These are phyloP conservation scores for Xylariaceae sp. DNA, from an alignment of 2,329 filamentous ascomycete genomes.

Conservation along the genomic window DNA sequence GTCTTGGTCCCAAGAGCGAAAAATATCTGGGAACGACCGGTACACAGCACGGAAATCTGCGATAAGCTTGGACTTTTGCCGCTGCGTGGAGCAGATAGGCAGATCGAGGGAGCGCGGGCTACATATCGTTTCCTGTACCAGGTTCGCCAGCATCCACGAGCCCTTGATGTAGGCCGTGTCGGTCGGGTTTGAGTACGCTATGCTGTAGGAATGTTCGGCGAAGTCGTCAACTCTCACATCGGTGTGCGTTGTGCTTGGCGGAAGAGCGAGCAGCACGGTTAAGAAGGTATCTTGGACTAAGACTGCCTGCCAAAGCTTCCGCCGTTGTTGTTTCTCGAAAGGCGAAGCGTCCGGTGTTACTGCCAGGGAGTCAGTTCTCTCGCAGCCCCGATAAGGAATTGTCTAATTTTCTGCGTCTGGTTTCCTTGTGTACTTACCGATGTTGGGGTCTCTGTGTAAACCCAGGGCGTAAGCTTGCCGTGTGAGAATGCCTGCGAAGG, in stretches of 20 bases:
- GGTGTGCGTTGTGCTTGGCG: conserved; percentile 73
- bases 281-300: conserved; percentile 77
- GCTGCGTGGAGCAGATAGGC: conserved; percentile 63
- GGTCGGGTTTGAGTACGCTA: conserved; percentile 57
- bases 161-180: conserved; percentile 69
- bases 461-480: conserved; percentile 80
- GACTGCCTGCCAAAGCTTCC: conserved; percentile 79
- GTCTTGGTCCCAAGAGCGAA: conserved; percentile 63
- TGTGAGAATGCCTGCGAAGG: conserved; percentile 72
- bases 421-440: conserved; percentile 42
- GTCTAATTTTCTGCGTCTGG: not conserved
- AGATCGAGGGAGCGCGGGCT: conserved; percentile 69
- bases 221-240: conserved; percentile 74
- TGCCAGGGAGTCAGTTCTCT: conserved; percentile 26
- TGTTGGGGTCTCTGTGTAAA: conserved; percentile 72
- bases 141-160: conserved; percentile 74
- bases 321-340: conserved; percentile 72
- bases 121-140: conserved; percentile 73
- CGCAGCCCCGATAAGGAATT: no score
- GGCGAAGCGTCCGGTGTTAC: conserved; percentile 60
- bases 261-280: conserved; percentile 71
- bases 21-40: conserved; percentile 65
- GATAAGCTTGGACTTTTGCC: conserved; percentile 67
- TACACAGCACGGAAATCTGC: conserved; percentile 67
- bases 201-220: conserved; percentile 55